Base-by-base conservation (phyloP, 2,329 filamentous ascomycete species). In the Penicillium griseofulvum region DNA sequence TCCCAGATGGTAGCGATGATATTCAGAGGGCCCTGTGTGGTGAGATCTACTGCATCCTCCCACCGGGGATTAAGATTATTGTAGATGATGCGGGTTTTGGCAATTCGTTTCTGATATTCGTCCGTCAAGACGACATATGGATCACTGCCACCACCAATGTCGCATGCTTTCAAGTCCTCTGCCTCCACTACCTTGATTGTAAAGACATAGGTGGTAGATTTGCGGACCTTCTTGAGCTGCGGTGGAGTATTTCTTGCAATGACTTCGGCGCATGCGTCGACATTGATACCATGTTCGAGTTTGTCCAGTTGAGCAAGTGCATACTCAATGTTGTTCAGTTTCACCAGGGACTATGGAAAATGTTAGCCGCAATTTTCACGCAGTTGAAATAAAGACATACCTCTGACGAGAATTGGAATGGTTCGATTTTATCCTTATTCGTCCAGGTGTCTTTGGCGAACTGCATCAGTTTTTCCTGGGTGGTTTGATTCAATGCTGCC, bases 131-230 rank as follows among this genome's bases (percentile, higher is more conserved):
- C 93, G 29, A 99, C 91, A 68, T 99, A 99, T 0, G 94, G 94
- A 75, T 99, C 94, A 70, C 93, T 97, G 61, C 88, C 85, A 34
- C 94, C 94, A 66, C 90, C 95, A 64, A 96, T 87, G 73, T 99
- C 94, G 71, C 94, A 97, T n/a, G 94, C 91, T 75, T 97, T 97
- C 65, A 99, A 80, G 67, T 99, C 94, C 75, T 99, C 94, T 9
- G 90, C 94, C 74, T 99, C 94, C 26, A 99, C 92, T 56, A 99
- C 92, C 77, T 99, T 99, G 76, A 99, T 92, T 0, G 94, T 97
- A 75, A 99, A 99, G 52, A 97, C 92, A 71, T 96, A 97, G 70
- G 95, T 97, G 59, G 86, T 89, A 39, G 87, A 85, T 65, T 86
- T 88, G 65, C 86, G 86, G 54, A 83, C 80, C 68, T 81, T 81